These are phyloP conservation scores for Trametes coccinea DNA, from an alignment of 768 basidiomycete genomes.

Conservation along the genomic window DNA sequence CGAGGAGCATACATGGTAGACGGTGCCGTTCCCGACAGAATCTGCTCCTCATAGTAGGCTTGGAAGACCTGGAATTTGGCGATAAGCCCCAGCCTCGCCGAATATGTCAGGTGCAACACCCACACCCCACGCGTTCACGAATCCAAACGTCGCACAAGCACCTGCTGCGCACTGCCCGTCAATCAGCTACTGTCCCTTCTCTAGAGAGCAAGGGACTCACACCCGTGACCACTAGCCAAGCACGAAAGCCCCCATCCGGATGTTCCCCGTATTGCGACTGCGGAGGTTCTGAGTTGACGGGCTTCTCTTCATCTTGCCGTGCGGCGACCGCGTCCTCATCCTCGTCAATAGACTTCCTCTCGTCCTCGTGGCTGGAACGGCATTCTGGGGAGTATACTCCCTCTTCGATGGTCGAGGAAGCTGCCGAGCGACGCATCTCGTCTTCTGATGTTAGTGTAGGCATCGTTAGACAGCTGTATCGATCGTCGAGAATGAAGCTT, in stretches of 20 bases:
- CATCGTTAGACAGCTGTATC: background rate
- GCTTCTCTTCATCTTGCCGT: background rate
- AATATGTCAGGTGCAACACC: slow-evolving; percentile 26
- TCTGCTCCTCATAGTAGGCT: slow-evolving; percentile 58
- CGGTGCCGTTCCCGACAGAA: slow-evolving; percentile 49
- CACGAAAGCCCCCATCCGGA: background rate
- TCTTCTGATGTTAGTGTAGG: background rate
- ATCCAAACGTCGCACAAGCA: slow-evolving; percentile 55
- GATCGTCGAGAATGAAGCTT: no score
- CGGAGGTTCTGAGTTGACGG: background rate
- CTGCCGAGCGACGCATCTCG: background rate
- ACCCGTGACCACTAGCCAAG: background rate
- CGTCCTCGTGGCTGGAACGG: background rate
- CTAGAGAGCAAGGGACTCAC: background rate
- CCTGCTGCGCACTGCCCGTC: background rate
- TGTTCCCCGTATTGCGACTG: background rate
- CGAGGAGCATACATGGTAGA: slow-evolving; percentile 54
- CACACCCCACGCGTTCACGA: slow-evolving; percentile 73
- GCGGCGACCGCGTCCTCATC: background rate
- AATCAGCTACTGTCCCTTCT: background rate
- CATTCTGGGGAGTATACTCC: background rate
- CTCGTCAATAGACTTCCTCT: background rate
- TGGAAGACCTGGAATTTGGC: slow-evolving; percentile 56
- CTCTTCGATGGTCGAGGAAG: background rate
- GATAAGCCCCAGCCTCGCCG: background rate